These are phyloP conservation scores for Balakata baccata DNA, from an alignment of 345 rosid genomes.

Conservation along the genomic window DNA sequence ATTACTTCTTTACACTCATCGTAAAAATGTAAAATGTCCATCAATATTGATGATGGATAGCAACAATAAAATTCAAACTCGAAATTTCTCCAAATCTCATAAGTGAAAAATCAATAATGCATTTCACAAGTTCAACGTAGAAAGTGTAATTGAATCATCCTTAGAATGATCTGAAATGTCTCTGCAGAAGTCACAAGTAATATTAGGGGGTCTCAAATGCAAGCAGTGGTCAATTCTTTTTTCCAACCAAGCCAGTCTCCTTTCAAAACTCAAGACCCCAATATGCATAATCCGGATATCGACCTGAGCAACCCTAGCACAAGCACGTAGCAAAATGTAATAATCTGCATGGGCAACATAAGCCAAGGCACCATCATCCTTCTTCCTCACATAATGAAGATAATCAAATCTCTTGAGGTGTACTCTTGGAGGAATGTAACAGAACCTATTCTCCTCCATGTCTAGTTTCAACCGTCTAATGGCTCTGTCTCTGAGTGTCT, in stretches of 20 bases:
- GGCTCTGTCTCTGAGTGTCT: slow-evolving; percentile 26
- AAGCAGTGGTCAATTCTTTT: slow-evolving; percentile 53
- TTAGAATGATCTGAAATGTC: slow-evolving; percentile 21
- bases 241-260: slow-evolving; percentile 74
- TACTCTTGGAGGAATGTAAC: slow-evolving; percentile 67
- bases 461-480: slow-evolving; percentile 49
- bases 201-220: slow-evolving; percentile 40
- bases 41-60: no score
- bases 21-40: no score
- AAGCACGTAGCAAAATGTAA: slow-evolving; percentile 63
- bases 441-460: slow-evolving; percentile 68
- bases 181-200: slow-evolving; percentile 47
- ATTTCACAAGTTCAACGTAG: slow-evolving; percentile 23
- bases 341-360: slow-evolving; percentile 80
- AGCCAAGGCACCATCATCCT: slow-evolving; percentile 48
- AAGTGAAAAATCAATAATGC: not conserved
- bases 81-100: no score
- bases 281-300: slow-evolving; percentile 62
- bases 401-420: slow-evolving; percentile 55
- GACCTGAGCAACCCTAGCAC: slow-evolving; percentile 58
- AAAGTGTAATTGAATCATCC: slow-evolving; percentile 25
- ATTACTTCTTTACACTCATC: no score
- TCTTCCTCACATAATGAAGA: slow-evolving; percentile 62
- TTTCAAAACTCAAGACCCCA: slow-evolving; percentile 68
- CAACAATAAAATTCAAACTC: no score